Evolutionary conservation across 768 basidiomycete genomes (phyloP), one percentile per base, ranked within the genome.

Genomic region (Termitomyces sp.): DNA sequence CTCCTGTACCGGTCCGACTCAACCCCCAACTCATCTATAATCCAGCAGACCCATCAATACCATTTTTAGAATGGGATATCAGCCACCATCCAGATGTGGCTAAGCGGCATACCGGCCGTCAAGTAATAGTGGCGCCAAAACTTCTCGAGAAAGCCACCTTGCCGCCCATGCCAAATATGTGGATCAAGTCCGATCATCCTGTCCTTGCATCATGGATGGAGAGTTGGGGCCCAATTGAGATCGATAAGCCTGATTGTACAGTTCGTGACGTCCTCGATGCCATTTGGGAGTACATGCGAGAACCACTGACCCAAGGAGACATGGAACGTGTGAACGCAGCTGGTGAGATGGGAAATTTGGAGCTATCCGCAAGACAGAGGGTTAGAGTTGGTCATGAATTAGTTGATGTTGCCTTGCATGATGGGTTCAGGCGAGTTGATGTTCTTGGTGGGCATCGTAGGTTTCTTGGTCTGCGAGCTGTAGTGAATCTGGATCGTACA

Each of bases 201-300:
- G 41, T 69, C 32, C 69, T 77, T n/a, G 63, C 66, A 14, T 67
- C 62, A 44, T 77, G 74, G 75, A 75, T 77, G 68, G 57, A 65
- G n/a, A 56, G 55, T 21, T 77, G 85, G 84, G 79, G 80, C 2
- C 77, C 78, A 0, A 74, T 85, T 54, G 56, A 73, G 38, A 61
- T 83, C 47, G 62, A 74, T 10, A 69, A 67, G 10, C 57, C 59
- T 11, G 57, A 63, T 12, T 67, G 79, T 26, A 77, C 75, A 10
- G 62, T 83, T 14, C 54, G 66, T 45, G 78, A 81, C 58, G 46
- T 83, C 58, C 66, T 85, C 22, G 68, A 76, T 37, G 77, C 74
- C 9, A 74, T 85, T 17, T 73, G 79, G 59, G 61, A 65, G 0
- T 82, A 80, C 64, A 74, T 83, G 62, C 79, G 74, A 54, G 61